phyloP scores from a whole-genome alignment of 352 stramenopile species.

The Pythium sukuiense region DNA sequence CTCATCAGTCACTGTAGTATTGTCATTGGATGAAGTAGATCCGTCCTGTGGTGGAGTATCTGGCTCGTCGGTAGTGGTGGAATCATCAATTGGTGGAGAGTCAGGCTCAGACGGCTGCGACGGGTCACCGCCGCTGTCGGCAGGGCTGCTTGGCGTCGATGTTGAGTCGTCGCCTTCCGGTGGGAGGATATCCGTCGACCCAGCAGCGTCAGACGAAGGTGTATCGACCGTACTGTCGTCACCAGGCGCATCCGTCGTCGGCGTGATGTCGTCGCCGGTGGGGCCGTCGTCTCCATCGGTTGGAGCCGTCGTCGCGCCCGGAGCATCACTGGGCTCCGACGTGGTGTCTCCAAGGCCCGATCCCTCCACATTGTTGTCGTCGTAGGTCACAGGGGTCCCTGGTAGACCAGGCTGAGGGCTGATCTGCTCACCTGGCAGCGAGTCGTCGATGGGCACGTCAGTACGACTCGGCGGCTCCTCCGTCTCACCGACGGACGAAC shows the following conservation, averaged over 20 bases:
- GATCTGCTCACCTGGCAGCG: constrained; percentile 3
- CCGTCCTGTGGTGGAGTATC: no score
- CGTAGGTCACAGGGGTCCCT: not conserved
- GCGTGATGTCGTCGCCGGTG: not conserved
- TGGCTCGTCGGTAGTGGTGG: not conserved
- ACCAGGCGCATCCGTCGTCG: not conserved
- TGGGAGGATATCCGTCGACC: not conserved
- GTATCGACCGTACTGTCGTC: not conserved
- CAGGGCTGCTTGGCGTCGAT: not conserved
- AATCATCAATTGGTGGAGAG: not conserved
- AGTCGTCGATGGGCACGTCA: not conserved
- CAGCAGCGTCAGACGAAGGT: not conserved
- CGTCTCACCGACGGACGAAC: not conserved
- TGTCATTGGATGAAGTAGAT: not conserved
- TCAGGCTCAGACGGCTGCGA: no score
- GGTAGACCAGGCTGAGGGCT: not conserved
- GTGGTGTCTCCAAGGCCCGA: not conserved
- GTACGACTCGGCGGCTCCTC: not conserved
- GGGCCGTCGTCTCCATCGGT: not conserved
- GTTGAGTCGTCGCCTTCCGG: not conserved
- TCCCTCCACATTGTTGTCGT: not conserved
- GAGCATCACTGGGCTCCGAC: not conserved
- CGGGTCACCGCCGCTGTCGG: not conserved
- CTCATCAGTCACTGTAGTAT: not conserved
- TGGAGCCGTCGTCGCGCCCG: not conserved